Conservation (phyloP, 176 grass and related monocot genomes). For the Saccharum spontaneum region DNA sequence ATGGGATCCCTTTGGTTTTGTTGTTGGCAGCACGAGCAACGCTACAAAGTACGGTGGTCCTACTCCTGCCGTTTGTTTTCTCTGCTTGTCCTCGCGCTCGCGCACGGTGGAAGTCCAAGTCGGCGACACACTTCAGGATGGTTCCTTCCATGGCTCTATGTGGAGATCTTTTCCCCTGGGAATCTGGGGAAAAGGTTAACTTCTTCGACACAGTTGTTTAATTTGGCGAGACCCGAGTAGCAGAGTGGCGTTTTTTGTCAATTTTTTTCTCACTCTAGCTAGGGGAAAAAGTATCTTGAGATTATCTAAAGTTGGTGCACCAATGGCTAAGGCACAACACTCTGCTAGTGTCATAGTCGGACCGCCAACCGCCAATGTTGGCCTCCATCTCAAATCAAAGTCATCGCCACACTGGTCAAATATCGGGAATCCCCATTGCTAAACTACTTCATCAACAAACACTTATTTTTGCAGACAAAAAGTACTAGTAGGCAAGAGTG, state of each 20-base stretch:
- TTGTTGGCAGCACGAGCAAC: background rate
- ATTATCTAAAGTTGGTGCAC: no score
- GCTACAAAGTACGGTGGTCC: background rate
- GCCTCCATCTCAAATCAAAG: background rate
- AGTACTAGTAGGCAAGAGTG: no score
- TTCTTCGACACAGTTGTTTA: background rate
- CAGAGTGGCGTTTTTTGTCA: background rate
- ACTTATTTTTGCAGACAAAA: no score
- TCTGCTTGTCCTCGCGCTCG: background rate
- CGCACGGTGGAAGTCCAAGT: background rate
- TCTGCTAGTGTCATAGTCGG: background rate
- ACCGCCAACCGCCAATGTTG: background rate
- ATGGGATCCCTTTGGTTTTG: background rate
- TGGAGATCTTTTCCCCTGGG: background rate
- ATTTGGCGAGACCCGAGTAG: background rate
- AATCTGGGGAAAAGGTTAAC: background rate
- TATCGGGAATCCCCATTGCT: no score
- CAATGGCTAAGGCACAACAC: background rate
- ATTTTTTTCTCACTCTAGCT: background rate
- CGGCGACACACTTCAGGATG: background rate
- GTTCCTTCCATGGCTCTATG: background rate
- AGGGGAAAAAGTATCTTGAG: background rate
- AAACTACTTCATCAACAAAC: no score
- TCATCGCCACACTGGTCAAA: no score
- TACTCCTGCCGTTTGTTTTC: slow-evolving; percentile 3